Conservation (phyloP, 495 filamentous ascomycete genomes). For the Penicillium arizonense region DNA sequence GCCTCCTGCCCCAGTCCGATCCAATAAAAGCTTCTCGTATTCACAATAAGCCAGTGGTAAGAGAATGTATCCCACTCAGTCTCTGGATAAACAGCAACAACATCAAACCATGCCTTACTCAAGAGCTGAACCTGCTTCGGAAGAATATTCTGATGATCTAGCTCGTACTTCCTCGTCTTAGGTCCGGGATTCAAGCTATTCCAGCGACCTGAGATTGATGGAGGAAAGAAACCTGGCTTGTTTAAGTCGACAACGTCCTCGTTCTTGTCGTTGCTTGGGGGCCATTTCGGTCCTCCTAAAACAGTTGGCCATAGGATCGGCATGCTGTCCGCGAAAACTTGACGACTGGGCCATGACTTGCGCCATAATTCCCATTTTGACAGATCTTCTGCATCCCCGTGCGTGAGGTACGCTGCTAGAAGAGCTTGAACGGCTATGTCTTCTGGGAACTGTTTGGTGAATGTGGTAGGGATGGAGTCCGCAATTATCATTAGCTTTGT, state of each 20-base stretch:
- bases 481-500: slow-evolving; percentile 59
- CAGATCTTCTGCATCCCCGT: slow-evolving; percentile 35
- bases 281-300: slow-evolving; percentile 27
- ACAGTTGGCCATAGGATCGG: slow-evolving; percentile 65
- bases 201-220: slow-evolving; percentile 42
- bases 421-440: slow-evolving; percentile 64
- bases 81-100: slow-evolving; percentile 50
- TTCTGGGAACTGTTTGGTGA: slow-evolving; percentile 41
- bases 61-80: slow-evolving; percentile 54
- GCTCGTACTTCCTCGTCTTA: slow-evolving; percentile 28
- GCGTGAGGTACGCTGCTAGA: slow-evolving; percentile 66
- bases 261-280: slow-evolving; percentile 2
- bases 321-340: slow-evolving; percentile 60
- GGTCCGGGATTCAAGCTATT: slow-evolving; percentile 22
- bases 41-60: slow-evolving; percentile 79
- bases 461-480: slow-evolving; percentile 52
- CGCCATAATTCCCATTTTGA: slow-evolving; percentile 55
- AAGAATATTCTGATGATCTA: slow-evolving; percentile 53
- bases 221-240: slow-evolving; percentile 30
- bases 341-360: slow-evolving; percentile 61
- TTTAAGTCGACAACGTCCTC: not conserved
- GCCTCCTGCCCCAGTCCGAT: slow-evolving; percentile 49
- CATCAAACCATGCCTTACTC: slow-evolving; percentile 56
- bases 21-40: slow-evolving; percentile 81
- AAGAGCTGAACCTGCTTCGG: slow-evolving; percentile 61